phyloP scores from a whole-genome alignment of 768 basidiomycete genomes.

The Pisolithus tinctorius region DNA sequence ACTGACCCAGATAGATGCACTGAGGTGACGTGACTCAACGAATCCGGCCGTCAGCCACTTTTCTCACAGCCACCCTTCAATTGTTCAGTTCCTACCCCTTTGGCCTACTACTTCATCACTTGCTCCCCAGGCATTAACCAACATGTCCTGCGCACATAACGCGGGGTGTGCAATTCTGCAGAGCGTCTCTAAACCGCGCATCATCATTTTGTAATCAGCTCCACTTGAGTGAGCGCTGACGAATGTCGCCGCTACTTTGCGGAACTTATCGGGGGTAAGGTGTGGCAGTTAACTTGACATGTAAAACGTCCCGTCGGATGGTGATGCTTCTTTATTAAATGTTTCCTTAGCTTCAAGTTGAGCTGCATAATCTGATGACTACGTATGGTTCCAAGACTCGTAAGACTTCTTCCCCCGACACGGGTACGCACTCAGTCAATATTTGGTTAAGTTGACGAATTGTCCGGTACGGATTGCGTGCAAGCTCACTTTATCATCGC shows the following conservation, averaged over 20 bases:
- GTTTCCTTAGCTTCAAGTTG: background rate
- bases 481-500: background rate
- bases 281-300: background rate
- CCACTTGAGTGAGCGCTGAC: background rate
- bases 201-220: background rate
- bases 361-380: background rate
- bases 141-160: too few species aligned
- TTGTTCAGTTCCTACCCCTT: too few species aligned
- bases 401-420: background rate
- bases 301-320: background rate
- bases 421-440: background rate
- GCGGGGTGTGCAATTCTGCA: too few species aligned
- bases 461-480: background rate
- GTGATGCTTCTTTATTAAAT: too few species aligned
- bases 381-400: background rate
- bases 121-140: too few species aligned
- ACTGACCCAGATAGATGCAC: background rate
- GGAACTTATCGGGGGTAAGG: background rate
- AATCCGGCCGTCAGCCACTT: too few species aligned
- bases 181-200: too few species aligned
- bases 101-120: too few species aligned
- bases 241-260: background rate
- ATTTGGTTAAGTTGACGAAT: background rate
- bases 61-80: too few species aligned
- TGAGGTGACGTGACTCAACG: too few species aligned